Percentiles rank a stretch among this genome's conserved stretches.
Conservation (phyloP, 2,329 filamentous ascomycete genomes). For the Myriosclerotinia scirpicola region DNA sequence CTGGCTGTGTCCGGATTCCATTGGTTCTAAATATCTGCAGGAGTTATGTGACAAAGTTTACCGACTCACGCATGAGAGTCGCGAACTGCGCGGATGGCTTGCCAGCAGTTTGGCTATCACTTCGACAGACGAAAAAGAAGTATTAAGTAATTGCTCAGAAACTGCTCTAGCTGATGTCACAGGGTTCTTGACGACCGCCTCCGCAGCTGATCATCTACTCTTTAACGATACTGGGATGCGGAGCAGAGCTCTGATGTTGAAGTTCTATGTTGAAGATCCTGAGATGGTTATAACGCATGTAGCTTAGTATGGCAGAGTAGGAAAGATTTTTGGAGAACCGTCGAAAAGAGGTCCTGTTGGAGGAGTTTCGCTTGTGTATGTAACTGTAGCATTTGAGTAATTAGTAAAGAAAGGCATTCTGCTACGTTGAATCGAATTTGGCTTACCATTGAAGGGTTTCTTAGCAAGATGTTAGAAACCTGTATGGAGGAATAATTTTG, state of each 20-base stretch:
- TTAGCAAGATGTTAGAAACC: neutral
- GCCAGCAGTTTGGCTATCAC: neutral
- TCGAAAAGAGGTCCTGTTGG: neutral
- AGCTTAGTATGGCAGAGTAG: fast-evolving
- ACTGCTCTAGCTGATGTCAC: neutral
- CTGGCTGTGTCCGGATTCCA: neutral
- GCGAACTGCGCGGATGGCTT: neutral
- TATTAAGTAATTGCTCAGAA: fast-evolving
- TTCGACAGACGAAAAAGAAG: neutral
- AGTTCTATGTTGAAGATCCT: neutral
- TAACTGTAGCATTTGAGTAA: neutral
- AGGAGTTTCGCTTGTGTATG: neutral
- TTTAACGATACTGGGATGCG: neutral
- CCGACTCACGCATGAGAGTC: neutral
- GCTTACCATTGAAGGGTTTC: neutral
- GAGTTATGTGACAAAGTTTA: neutral
- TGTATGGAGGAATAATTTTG: neutral
- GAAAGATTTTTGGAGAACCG: neutral
- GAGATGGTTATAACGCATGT: neutral
- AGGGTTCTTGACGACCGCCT: neutral
- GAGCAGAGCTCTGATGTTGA: neutral
- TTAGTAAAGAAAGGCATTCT: neutral
- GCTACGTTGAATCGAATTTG: neutral
- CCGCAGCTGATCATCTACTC: neutral
- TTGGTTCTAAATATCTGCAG: fast-evolving